Conservation (phyloP, 805 yeast genomes). For the Ogataea ramenticola region DNA sequence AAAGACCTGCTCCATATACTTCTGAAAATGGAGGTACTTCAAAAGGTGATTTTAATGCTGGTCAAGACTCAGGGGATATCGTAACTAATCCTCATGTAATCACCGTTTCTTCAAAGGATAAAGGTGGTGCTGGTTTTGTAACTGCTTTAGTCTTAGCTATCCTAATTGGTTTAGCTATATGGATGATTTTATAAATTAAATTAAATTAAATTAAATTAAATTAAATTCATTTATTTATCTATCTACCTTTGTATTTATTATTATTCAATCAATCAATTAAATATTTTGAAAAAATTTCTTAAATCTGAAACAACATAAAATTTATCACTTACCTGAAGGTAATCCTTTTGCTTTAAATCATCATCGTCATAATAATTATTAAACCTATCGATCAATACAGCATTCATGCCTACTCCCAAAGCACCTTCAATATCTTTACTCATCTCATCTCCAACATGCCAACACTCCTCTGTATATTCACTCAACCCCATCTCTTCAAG, state of each 20-base stretch:
- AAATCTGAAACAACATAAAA: constrained; percentile 14
- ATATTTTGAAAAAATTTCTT: constrained; percentile 5
- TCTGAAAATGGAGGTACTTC: constrained; percentile 64
- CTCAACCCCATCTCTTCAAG: too few relatives aligned
- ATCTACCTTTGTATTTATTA: not conserved
- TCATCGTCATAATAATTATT: constrained; percentile 3
- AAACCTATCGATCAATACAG: constrained; percentile 29
- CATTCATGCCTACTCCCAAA: constrained; percentile 52
- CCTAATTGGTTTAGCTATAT: constrained; percentile 58
- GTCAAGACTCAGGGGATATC: constrained; percentile 48
- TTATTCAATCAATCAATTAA: constrained; percentile 1
- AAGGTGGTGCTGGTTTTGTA: constrained; percentile 84
- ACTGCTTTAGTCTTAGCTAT: constrained; percentile 67
- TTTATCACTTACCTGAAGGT: constrained; percentile 6
- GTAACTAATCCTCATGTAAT: constrained; percentile 32
- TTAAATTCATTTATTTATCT: not conserved
- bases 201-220: too few relatives aligned
- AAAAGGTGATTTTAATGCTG: constrained; percentile 44
- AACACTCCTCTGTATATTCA: too few relatives aligned
- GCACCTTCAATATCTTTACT: constrained; percentile 49
- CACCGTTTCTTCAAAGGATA: constrained; percentile 52
- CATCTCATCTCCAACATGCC: constrained; percentile 67
- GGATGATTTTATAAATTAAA: constrained; percentile 47
- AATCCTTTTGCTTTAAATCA: constrained; percentile 1
- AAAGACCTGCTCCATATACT: constrained; percentile 53